Conservation (phyloP, 805 yeast genomes). For the Metschnikowia gelsemii region DNA sequence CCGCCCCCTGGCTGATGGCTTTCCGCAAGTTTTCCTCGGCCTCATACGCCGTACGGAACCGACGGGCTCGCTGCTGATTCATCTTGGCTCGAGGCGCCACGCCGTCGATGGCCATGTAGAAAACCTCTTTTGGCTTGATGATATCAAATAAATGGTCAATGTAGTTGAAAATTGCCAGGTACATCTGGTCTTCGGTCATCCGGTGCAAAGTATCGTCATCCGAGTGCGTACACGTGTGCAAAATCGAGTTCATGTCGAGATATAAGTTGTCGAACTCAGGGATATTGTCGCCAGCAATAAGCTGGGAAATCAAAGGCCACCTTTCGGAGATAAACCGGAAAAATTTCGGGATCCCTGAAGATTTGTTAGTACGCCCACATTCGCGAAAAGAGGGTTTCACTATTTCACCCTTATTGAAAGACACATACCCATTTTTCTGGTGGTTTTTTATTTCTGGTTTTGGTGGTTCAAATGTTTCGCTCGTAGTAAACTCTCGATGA, state of each 20-base stretch:
- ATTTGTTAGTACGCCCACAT: neutral
- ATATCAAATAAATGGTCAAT: conserved; percentile 90
- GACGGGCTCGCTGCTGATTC: conserved; percentile 96
- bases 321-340: conserved; percentile 96
- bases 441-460: neutral
- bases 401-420: no score
- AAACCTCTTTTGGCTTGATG: conserved; percentile 80
- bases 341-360: conserved; percentile 90
- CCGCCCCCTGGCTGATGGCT: conserved; percentile 71
- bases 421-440: conserved; percentile 8
- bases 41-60: conserved; percentile 91
- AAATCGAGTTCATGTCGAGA: conserved; percentile 95
- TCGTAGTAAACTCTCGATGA: neutral
- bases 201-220: conserved; percentile 58
- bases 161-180: conserved; percentile 86
- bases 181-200: conserved; percentile 87
- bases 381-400: no score
- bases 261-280: conserved; percentile 95
- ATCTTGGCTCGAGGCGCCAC: conserved; percentile 98
- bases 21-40: conserved; percentile 77
- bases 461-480: neutral
- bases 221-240: conserved; percentile 90
- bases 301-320: conserved; percentile 95
- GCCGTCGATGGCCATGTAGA: conserved; percentile 97
- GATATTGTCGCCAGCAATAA: conserved; percentile 74